Percentiles rank a stretch among this genome's conserved stretches.
Evolutionary conservation across 768 basidiomycete genomes (phyloP).

Genomic region (Auriscalpium vulgare): DNA sequence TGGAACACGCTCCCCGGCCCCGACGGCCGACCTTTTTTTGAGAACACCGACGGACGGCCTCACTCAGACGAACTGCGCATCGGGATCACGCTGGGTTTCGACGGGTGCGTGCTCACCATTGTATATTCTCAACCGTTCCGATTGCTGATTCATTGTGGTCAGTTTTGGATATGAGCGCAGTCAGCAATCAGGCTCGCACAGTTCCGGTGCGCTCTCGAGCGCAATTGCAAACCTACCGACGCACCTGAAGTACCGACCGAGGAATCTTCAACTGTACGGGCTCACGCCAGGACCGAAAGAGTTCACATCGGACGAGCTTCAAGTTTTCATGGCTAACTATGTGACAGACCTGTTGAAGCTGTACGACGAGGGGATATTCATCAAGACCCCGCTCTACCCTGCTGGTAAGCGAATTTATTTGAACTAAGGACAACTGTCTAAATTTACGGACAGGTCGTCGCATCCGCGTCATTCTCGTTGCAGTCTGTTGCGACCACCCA

Average conservation of each 20-base stretch:
- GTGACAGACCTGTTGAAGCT: not conserved
- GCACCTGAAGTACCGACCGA: not conserved
- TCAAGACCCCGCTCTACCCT: not conserved
- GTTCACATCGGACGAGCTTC: not conserved
- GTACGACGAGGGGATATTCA: not conserved
- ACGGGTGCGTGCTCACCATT: not conserved
- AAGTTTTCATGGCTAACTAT: not conserved
- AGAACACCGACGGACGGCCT: not conserved
- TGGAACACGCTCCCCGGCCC: too few species aligned
- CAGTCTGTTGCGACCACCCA: conserved; percentile 11
- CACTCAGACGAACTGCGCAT: not conserved
- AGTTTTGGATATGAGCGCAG: too few species aligned
- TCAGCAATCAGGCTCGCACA: too few species aligned
- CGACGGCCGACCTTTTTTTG: not conserved
- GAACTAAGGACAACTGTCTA: too few species aligned
- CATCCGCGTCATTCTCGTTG: conserved; percentile 2
- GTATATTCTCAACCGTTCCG: not conserved
- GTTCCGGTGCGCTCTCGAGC: too few species aligned
- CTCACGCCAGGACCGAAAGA: not conserved
- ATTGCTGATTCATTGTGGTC: not conserved
- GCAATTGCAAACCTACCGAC: not conserved
- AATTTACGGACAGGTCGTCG: too few species aligned
- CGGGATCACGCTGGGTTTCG: not conserved
- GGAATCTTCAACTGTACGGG: not conserved
- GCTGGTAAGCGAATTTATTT: not conserved